These are phyloP conservation scores for Phlebiopsis gigantea DNA, from an alignment of 768 basidiomycete species.

Conservation along the genomic window DNA sequence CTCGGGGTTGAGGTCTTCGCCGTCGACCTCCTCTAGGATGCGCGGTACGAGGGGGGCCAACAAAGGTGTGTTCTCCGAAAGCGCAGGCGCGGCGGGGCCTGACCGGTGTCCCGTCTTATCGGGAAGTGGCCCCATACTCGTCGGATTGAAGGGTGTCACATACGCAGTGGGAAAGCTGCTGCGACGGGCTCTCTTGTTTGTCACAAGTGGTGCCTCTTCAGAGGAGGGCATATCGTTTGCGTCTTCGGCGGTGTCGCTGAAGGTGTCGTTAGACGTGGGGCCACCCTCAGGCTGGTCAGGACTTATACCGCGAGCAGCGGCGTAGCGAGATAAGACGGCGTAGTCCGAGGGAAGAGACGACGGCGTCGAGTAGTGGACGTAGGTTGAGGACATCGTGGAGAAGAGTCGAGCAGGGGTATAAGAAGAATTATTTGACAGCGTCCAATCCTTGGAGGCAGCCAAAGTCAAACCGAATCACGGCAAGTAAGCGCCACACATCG, in stretches of 20 bases:
- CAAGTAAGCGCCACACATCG: not conserved
- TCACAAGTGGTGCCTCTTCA: constrained; percentile 4
- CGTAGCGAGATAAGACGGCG: constrained; percentile 52
- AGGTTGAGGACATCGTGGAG: constrained; percentile 31
- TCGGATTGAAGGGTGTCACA: constrained; percentile 33
- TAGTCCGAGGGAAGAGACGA: constrained; percentile 64
- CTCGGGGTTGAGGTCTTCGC: constrained; percentile 26
- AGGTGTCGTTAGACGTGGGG: not conserved
- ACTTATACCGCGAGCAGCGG: constrained; percentile 24
- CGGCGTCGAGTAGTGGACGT: constrained; percentile 44
- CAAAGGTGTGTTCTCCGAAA: constrained; percentile 52
- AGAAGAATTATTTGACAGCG: not conserved
- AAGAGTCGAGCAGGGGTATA: not conserved
- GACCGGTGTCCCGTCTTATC: constrained; percentile 21
- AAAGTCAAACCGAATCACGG: not conserved
- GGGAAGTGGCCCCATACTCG: constrained; percentile 26
- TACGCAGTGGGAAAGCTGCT: constrained; percentile 30
- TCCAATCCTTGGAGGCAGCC: not conserved
- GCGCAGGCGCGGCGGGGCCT: constrained; percentile 20
- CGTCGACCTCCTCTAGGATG: constrained; percentile 48
- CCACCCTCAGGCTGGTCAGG: constrained; percentile 16
- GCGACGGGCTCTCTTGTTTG: constrained; percentile 15
- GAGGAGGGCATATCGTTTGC: constrained; percentile 10
- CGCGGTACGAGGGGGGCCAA: constrained; percentile 49
- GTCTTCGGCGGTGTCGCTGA: constrained; percentile 4